These are phyloP conservation scores for Sordariomycetes sp. DNA, from an alignment of 2,329 filamentous ascomycete genomes.

Conservation along the genomic window DNA sequence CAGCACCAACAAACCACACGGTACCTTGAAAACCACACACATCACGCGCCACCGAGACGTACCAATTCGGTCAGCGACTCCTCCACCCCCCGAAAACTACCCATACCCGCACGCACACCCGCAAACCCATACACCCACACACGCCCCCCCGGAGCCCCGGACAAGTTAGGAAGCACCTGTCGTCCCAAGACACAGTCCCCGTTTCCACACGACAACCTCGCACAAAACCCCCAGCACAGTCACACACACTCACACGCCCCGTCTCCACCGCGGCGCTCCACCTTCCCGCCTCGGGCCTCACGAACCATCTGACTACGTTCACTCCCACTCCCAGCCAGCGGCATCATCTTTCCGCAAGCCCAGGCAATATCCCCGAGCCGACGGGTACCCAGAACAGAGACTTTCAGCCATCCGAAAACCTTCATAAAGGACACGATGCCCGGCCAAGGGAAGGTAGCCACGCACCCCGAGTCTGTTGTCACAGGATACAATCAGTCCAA, in stretches of 20 bases:
- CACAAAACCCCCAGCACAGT: background rate
- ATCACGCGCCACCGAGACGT: background rate
- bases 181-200: background rate
- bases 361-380: constrained; percentile 5
- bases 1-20: background rate
- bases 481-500: constrained; percentile 26
- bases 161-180: constrained; percentile 2
- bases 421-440: constrained; percentile 31
- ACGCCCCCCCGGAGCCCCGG: background rate
- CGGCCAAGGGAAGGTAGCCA: constrained; percentile 24
- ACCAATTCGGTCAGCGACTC: background rate
- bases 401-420: constrained; percentile 8
- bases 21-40: background rate
- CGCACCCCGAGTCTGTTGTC: constrained; percentile 24
- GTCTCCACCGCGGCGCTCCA: background rate
- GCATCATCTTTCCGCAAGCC: constrained; percentile 1
- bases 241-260: background rate
- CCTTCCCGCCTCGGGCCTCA: background rate
- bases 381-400: constrained; percentile 3
- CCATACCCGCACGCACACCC: too few relatives aligned
- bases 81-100: background rate
- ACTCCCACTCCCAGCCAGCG: background rate
- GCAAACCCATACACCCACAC: too few relatives aligned
- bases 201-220: background rate
- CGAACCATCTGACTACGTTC: background rate